Evolutionary conservation across 2,329 filamentous ascomycete genomes (phyloP).

Genomic region (Ophiostoma angusticollis): DNA sequence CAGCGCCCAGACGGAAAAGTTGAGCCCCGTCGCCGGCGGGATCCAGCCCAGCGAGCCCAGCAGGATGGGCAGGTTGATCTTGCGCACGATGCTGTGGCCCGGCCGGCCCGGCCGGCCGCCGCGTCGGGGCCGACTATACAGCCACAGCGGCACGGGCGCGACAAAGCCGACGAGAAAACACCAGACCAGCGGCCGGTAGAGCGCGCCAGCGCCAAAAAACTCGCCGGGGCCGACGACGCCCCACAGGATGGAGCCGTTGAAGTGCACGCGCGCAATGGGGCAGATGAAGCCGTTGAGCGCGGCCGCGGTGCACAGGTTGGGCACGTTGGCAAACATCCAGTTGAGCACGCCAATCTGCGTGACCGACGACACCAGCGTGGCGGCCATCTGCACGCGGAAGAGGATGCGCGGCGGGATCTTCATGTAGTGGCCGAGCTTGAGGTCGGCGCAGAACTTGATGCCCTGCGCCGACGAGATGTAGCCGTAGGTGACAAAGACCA

Average conservation of each 20-base stretch:
- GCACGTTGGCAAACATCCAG: constrained; percentile 76
- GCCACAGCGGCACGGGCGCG: constrained; percentile 61
- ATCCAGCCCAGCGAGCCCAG: constrained; percentile 80
- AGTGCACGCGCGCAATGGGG: constrained; percentile 75
- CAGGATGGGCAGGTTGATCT: constrained; percentile 70
- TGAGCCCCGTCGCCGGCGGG: constrained; percentile 72
- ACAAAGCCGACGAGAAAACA: constrained; percentile 67
- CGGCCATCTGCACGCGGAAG: constrained; percentile 65
- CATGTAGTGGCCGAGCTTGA: constrained; percentile 83
- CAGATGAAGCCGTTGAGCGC: constrained; percentile 85
- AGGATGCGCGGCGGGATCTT: constrained; percentile 71
- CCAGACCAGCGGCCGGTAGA: constrained; percentile 68
- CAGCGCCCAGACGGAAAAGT: constrained; percentile 77
- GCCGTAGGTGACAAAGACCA: constrained; percentile 87
- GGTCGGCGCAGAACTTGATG: constrained; percentile 75
- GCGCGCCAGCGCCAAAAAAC: constrained; percentile 66
- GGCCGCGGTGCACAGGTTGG: constrained; percentile 61
- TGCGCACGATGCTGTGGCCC: constrained; percentile 56
- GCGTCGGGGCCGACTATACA: constrained; percentile 48
- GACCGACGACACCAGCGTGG: constrained; percentile 61
- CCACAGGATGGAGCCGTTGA: constrained; percentile 84
- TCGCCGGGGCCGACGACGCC: constrained; percentile 71
- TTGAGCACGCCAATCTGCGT: constrained; percentile 78
- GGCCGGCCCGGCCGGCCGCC: too few species aligned
- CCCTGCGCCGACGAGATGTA: constrained; percentile 84